Evolutionary conservation across 805 yeast species (phyloP).

Genomic region (Schizosaccharomyces japonicus): DNA sequence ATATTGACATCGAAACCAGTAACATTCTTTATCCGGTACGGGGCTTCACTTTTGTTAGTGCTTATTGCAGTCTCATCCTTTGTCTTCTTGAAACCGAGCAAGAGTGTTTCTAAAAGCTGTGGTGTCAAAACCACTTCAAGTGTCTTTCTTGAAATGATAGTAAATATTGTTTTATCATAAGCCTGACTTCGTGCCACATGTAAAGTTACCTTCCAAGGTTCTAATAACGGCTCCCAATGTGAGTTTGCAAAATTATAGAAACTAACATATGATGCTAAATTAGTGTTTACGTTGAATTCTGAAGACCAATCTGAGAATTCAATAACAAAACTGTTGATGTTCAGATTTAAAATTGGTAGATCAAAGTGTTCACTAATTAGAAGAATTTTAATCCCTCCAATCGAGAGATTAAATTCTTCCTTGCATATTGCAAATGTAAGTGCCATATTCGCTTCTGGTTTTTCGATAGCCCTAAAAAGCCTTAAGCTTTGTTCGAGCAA

Average conservation of each 20-base stretch:
- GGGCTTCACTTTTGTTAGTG: constrained; percentile 15
- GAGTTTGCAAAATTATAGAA: constrained; percentile 73
- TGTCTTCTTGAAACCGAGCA: not conserved
- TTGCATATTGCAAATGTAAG: constrained; percentile 18
- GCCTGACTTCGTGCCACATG: constrained; percentile 17
- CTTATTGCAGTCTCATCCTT: no score
- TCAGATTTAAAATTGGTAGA: constrained; percentile 62
- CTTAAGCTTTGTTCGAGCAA: no score
- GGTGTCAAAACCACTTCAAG: constrained; percentile 69
- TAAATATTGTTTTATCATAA: constrained; percentile 30
- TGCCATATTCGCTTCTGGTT: no score
- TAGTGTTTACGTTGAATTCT: constrained; percentile 44
- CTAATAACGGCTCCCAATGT: constrained; percentile 85
- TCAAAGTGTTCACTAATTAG: constrained; percentile 80
- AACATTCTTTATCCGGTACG: constrained; percentile 57
- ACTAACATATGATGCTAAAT: constrained; percentile 42
- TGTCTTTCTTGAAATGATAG: constrained; percentile 46
- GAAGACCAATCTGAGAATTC: constrained; percentile 68
- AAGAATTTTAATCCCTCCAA: constrained; percentile 60
- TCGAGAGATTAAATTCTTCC: constrained; percentile 39
- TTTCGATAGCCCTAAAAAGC: no score
- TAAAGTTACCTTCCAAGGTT: constrained; percentile 60
- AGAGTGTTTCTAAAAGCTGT: not conserved
- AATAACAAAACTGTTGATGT: constrained; percentile 42
- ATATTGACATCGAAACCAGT: constrained; percentile 65